These are phyloP conservation scores for Neopestalotiopsis sp. DNA, from an alignment of 2,329 filamentous ascomycete genomes.

Conservation along the genomic window DNA sequence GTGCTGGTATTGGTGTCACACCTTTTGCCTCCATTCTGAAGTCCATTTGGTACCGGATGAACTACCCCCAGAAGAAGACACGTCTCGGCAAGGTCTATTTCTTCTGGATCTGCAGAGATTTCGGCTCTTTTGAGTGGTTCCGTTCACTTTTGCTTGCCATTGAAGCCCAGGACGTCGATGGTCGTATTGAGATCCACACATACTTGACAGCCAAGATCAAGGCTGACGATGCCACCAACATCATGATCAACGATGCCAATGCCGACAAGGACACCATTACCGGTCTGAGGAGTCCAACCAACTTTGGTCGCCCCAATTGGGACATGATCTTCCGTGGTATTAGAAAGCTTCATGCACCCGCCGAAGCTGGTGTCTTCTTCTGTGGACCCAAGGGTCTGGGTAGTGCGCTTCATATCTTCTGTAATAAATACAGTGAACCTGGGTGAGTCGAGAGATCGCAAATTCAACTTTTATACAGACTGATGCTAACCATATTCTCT, in stretches of 20 bases:
- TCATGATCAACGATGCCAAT: constrained; percentile 91
- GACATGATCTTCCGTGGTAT: constrained; percentile 88
- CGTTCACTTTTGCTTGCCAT: constrained; percentile 82
- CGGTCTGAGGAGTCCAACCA: constrained; percentile 79
- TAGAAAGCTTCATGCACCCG: constrained; percentile 75
- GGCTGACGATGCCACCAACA: constrained; percentile 84
- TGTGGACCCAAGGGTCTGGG: constrained; percentile 83
- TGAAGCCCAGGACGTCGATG: constrained; percentile 82
- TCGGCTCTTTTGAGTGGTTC: constrained; percentile 91
- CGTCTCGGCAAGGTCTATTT: constrained; percentile 87
- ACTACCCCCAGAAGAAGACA: constrained; percentile 81
- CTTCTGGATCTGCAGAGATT: constrained; percentile 91
- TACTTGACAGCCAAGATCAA: constrained; percentile 89
- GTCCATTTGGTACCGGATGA: constrained; percentile 93
- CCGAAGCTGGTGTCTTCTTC: constrained; percentile 82
- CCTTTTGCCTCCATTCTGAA: constrained; percentile 87
- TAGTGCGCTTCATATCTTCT: constrained; percentile 78
- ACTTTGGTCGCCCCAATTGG: constrained; percentile 88
- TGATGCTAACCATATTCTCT: neutral
- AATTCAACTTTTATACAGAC: neutral
- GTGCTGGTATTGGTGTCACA: constrained; percentile 85
- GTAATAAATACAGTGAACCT: constrained; percentile 86
- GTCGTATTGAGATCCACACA: constrained; percentile 87
- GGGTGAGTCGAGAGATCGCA: constrained; percentile 55
- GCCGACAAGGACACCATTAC: constrained; percentile 86